These are phyloP conservation scores for Cetradonia linearis DNA, from an alignment of 495 filamentous ascomycete genomes.

Conservation along the genomic window DNA sequence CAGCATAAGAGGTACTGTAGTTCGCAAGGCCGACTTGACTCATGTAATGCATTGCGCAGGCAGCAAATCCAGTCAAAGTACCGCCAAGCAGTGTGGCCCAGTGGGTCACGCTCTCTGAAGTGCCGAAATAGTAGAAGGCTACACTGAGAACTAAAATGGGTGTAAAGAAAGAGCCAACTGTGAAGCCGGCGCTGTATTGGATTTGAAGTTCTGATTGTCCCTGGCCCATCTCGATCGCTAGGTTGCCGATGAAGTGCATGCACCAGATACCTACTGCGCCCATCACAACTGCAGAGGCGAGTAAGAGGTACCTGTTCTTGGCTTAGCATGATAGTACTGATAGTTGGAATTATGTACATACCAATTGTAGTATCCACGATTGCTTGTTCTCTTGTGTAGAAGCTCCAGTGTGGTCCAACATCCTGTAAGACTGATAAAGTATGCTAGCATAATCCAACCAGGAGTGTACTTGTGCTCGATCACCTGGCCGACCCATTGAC, in stretches of 20 bases:
- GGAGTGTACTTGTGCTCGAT: slow-evolving; percentile 47
- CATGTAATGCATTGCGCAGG: slow-evolving; percentile 86
- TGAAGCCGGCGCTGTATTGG: slow-evolving; percentile 60
- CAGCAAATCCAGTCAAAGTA: slow-evolving; percentile 55
- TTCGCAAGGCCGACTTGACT: slow-evolving; percentile 75
- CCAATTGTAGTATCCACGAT: slow-evolving; percentile 60
- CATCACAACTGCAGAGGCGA: slow-evolving; percentile 64
- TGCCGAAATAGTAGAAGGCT: slow-evolving; percentile 58
- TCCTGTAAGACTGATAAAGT: slow-evolving; percentile 66
- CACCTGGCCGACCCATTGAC: slow-evolving; percentile 28
- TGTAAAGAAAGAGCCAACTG: slow-evolving; percentile 68
- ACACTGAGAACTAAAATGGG: slow-evolving; percentile 62
- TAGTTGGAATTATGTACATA: slow-evolving; percentile 26
- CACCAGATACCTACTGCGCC: slow-evolving; percentile 76
- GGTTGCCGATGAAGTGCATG: slow-evolving; percentile 81
- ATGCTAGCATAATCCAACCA: slow-evolving; percentile 63
- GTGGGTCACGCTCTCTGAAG: slow-evolving; percentile 44
- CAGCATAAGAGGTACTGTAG: slow-evolving; percentile 51
- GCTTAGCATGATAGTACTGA: neutral
- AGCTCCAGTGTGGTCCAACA: slow-evolving; percentile 71
- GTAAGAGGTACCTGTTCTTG: slow-evolving; percentile 53
- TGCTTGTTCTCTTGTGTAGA: slow-evolving; percentile 62
- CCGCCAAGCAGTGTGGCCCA: slow-evolving; percentile 53
- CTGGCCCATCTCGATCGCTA: slow-evolving; percentile 59
- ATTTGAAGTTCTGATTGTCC: slow-evolving; percentile 56